Base-by-base conservation (phyloP, 768 basidiomycete genomes). In the Tylopilus rubrobrunneus region DNA sequence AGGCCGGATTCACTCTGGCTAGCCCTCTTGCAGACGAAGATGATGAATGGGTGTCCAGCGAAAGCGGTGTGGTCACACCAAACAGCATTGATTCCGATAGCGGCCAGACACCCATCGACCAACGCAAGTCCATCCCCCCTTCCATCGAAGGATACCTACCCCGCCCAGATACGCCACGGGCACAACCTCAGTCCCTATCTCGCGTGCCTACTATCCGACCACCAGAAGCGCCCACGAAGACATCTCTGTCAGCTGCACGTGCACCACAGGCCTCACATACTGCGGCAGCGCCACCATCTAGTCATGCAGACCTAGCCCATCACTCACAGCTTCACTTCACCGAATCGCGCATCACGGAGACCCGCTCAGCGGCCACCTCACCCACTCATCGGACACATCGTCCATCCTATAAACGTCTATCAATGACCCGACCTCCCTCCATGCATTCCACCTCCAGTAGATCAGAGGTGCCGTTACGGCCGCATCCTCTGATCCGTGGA, bases 41-140 rank as follows among this genome's bases (percentile, higher is more conserved):
- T 11, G 86, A 87, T 51, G 88, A 82, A 52, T 89, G 87, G 87
- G 77, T 86, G 1, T 89, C 87, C 27, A 87, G 84, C 65, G 86
- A 87, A 68, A 89, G 86, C 62, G 87, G 86, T 7, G 84, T 81
- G 0, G 86, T 73, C 1, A 89, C 87, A 2, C 88, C 87, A 5
- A 78, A 77, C 59, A 71, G 75, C 12, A 56, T 71, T 47, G 75
- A 74, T 37, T 79, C 81, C 19, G 31, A 31, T 31, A 31, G 31
- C 31, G 73, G 52, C 19, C 64, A 56, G 36, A 71, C 71, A 8
- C 67, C 71, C 4, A 61, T 72, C 48, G 67, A 71, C 51, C 56
- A 58, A 28, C 65, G 57, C 55, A 61, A 43, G 45, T 53, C 59
- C 50, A 41, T 57, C 15, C 53, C n/a, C 19, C 53, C 42, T 4